These are phyloP conservation scores for Anthoceros angustus DNA, from an alignment of 225 moss, liverwort and hornwort species.

Conservation along the genomic window DNA sequence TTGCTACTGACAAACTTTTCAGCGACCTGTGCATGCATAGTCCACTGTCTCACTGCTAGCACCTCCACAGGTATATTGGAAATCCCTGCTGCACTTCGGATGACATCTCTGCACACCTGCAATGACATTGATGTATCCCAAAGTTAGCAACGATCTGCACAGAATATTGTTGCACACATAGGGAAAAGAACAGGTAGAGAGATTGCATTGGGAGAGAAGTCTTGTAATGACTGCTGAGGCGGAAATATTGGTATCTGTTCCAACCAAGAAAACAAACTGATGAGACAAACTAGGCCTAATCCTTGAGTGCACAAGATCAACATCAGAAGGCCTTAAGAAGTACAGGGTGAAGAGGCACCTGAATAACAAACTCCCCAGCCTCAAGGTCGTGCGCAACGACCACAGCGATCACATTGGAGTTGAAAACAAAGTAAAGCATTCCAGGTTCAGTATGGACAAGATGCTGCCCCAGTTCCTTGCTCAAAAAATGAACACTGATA, in stretches of 20 bases:
- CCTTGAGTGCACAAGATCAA: neutral
- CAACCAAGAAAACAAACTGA: neutral
- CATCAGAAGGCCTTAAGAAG: constrained; percentile 6
- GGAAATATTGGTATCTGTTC: constrained; percentile 83
- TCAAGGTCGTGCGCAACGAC: constrained; percentile 85
- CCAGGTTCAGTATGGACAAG: constrained; percentile 53
- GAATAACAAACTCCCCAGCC: constrained; percentile 82
- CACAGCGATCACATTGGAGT: constrained; percentile 53
- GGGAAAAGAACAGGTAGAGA: neutral
- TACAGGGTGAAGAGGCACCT: constrained; percentile 27
- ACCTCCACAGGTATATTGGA: constrained; percentile 43
- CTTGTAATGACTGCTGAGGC: constrained; percentile 50
- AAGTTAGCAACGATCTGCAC: neutral
- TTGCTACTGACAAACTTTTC: constrained; percentile 35
- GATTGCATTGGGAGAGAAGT: constrained; percentile 43
- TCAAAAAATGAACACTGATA: constrained; percentile 69
- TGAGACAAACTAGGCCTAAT: neutral
- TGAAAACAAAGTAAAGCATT: constrained; percentile 95
- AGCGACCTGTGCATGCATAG: constrained; percentile 88
- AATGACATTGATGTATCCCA: neutral
- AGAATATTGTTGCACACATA: neutral
- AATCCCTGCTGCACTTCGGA: constrained; percentile 48
- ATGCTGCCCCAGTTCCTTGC: constrained; percentile 50
- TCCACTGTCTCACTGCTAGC: constrained; percentile 67
- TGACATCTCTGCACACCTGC: constrained; percentile 61